Evolutionary conservation across 192 early-diverging fungal genomes (phyloP), one percentile per base, ranked within the genome.

Genomic region (Coemansia umbellata): DNA sequence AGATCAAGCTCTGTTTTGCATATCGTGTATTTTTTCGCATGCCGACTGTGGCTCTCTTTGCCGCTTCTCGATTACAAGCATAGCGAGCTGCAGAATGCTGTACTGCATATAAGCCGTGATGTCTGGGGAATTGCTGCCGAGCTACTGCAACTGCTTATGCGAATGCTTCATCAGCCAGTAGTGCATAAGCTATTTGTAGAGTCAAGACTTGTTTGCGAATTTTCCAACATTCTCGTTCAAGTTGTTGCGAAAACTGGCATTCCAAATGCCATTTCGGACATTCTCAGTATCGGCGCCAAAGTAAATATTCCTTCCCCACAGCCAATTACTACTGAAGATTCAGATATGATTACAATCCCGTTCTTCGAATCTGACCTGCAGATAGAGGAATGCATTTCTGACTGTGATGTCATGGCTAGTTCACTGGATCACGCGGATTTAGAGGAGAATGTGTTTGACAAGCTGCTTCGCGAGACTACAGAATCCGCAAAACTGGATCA

Each of bases 81-180:
- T 36, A n/a, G 28, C 31, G 30, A 40, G 7, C 15, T 5, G 5
- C 11, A 31, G 4, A 23, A 19, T 5, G 4, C 9, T 1, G 26
- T 52, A 4, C 8, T 53, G 31, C 55, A 40, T n/a, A 9, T 63
- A 2, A 44, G 59, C 23, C 45, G 65, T 8, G 72, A 75, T 18
- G 32, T 66, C 19, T 68, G 57, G 53, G 72, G 60, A 4, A 53
- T 68, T n/a, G 60, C 60, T 0, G 47, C 28, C 0, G 60, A 68
- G 21, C 31, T 61, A 33, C 22, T 75, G 28, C 50, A 30, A 10
- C 15, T 74, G 26, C 49, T 74, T 9, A 17, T n/a, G 23, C 70
- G 59, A 0, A 44, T 66, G n/a, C 3, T 55, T 4, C 44, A n/a
- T 5, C 50, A 62, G 26, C 18, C 44, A 5, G 13, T 31, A 8